phyloP scores from a whole-genome alignment of 179 eudicot species.

The Pouteria campechiana region DNA sequence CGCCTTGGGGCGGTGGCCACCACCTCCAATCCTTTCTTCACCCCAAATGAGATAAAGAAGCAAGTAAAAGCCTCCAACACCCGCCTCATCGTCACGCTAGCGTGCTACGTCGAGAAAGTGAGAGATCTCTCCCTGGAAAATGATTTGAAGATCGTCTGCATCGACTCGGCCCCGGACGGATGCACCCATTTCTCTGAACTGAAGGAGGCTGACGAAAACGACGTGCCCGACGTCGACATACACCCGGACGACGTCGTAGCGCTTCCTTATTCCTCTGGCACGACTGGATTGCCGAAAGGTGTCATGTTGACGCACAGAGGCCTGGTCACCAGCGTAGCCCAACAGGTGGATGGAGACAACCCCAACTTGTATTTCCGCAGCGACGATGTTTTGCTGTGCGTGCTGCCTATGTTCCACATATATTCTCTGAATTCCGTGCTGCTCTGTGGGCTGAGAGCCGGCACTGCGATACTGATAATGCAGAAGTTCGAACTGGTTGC shows the following conservation, averaged over 20 bases:
- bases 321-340: conserved; percentile 74
- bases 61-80: conserved; percentile 63
- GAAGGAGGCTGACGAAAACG: conserved; percentile 16
- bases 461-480: conserved; percentile 73
- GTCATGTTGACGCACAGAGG: conserved; percentile 93
- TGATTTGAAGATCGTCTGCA: conserved; percentile 22
- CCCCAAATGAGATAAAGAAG: conserved; percentile 49
- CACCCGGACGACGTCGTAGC: conserved; percentile 69
- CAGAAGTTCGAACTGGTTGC: conserved; percentile 61
- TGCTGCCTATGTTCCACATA: conserved; percentile 74
- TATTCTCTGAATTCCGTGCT: conserved; percentile 69
- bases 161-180: conserved; percentile 34
- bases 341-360: conserved; percentile 91
- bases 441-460: conserved; percentile 68
- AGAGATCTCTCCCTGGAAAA: conserved; percentile 24
- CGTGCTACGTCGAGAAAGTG: conserved; percentile 46
- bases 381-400: conserved; percentile 75
- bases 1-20: conserved; percentile 55
- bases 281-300: conserved; percentile 90
- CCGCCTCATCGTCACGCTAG: conserved; percentile 45
- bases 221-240: conserved; percentile 30
- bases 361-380: conserved; percentile 65
- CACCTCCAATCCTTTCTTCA: conserved; percentile 75
- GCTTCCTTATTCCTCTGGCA: conserved; percentile 92
- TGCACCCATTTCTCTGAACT: conserved; percentile 47